Base-by-base conservation (phyloP, 2,329 filamentous ascomycete species). In the Colletotrichum sp. region DNA sequence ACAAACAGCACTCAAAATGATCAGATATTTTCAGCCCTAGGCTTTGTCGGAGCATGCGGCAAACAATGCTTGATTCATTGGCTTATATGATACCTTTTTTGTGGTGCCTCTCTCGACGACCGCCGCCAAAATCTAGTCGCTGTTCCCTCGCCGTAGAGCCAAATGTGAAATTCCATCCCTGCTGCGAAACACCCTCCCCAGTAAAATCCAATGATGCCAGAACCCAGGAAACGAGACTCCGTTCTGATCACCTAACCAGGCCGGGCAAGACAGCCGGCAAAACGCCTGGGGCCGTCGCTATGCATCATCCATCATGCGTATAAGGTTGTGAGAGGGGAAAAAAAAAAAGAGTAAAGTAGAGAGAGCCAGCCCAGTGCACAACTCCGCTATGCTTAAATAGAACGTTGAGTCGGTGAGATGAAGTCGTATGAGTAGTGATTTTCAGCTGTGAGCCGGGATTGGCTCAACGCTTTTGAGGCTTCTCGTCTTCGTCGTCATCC, bases 401-500 rank as follows among this genome's bases (percentile, higher is more conserved):
- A 2, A 34, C 30, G 48, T 32, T 21, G n/a, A 36, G 65, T 36
- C n/a, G 30, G 30, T 13, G 34, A n/a, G 13, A 10, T 34, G 28
- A 34, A 21, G 58, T 21, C 32, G 3, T 63, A 63, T 34, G 30
- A 34, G 24, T 28, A 36, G n/a, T 52, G n/a, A 15, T 34, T 63
- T 61, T 63, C 18, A 34, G n/a, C 30, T 10, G 18, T n/a, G 28
- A n/a, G 60, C n/a, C 36, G 18, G 3, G 34, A 15, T 34, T 32
- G 28, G 18, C 32, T 63, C 58, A 63, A 15, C 30, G 15, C 58
- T 76, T 66, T 32, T 66, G 48, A 60, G 26, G 13, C 57, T 63
- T 73, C 6, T 90, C 88, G 10, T 90, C 90, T 18, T 91, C 90
- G 12, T 90, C 88, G 18, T 89, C 89, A 8, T 90, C 91, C 26